phyloP scores from a whole-genome alignment of 164 flowering plant genomes.

The Kingdonia uniflora region DNA sequence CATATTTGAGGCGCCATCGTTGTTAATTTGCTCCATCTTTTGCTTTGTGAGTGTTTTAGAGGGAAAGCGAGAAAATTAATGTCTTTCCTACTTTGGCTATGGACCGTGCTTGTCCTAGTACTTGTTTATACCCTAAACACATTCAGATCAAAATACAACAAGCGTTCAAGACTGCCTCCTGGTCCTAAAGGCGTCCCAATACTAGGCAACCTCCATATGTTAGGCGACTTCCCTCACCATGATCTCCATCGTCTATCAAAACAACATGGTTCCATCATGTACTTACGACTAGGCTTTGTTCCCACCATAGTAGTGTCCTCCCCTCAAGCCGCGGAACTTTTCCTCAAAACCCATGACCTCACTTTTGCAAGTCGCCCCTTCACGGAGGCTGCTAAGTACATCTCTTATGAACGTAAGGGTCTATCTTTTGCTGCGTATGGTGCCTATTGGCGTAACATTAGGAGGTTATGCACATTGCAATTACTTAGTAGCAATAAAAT shows the following conservation, averaged over 20 bases:
- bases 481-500: slow-evolving; percentile 21
- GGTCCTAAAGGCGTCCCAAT: slow-evolving; percentile 17
- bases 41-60: too few species aligned
- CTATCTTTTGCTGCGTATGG: slow-evolving; percentile 20
- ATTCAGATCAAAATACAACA: neutral
- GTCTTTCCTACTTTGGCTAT: neutral
- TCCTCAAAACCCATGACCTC: slow-evolving; percentile 20
- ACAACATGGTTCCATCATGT: slow-evolving; percentile 16
- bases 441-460: slow-evolving; percentile 27
- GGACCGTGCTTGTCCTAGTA: neutral
- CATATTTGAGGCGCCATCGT: too few species aligned
- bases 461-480: slow-evolving; percentile 26
- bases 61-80: too few species aligned
- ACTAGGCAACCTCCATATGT: slow-evolving; percentile 15
- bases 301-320: slow-evolving; percentile 13
- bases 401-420: slow-evolving; percentile 17
- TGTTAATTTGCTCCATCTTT: too few species aligned
- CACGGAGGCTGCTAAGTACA: slow-evolving; percentile 16
- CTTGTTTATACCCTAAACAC: neutral
- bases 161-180: slow-evolving; percentile 9
- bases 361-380: slow-evolving; percentile 13
- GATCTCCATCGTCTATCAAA: slow-evolving; percentile 10
- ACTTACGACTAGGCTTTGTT: slow-evolving; percentile 13
- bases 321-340: slow-evolving; percentile 12
- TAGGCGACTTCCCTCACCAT: slow-evolving; percentile 14